Evolutionary conservation across 208 protist genomes (phyloP), one percentile per base, ranked within the genome.

Genomic region (Angomonas ambiguus): DNA sequence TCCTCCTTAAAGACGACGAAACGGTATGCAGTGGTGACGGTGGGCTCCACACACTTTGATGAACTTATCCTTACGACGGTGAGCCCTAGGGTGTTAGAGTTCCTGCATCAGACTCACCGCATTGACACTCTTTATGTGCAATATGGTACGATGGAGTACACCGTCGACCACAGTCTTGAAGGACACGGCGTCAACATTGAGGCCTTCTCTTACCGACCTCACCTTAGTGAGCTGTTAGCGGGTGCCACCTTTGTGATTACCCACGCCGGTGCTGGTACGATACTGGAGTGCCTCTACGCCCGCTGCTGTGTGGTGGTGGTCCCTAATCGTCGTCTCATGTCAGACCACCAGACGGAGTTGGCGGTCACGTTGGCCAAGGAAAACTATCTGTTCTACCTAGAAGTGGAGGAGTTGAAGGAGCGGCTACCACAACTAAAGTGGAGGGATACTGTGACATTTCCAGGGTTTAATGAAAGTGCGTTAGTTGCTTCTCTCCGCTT

Each of bases 201-300:
- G 72, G 79, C 76, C 24, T 93, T 93, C 62, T 25, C 78, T 0
- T 96, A 94, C 68, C 69, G 77, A 18, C 77, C 85, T 4, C 70
- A 81, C 24, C 76, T 96, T 1, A 53, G 72, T 18, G 66, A 61
- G 10, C 49, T 88, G 1, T 79, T 96, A 20, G 57, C 51, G 35
- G 56, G 72, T 0, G 85, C 87, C 1, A 28, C 75, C 22, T 65
- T 96, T 13, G 80, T 97, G 33, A 82, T 97, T 28, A 88, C 88
- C 2, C 93, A 97, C 70, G 90, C 90, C 18, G 93, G 93, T 10
- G 93, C 91, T 0, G 93, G 93, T 13, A 96, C 93, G n/a, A 93
- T 96, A n/a, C 82, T 96, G 28, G 90, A 97, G 53, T 77, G 76
- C n/a, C 71, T 96, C 22, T 77, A 92, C 45, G 68, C 70, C 31